Base-by-base conservation (phyloP, 495 filamentous ascomycete species). In the Aspergillus saccharolyticus region DNA sequence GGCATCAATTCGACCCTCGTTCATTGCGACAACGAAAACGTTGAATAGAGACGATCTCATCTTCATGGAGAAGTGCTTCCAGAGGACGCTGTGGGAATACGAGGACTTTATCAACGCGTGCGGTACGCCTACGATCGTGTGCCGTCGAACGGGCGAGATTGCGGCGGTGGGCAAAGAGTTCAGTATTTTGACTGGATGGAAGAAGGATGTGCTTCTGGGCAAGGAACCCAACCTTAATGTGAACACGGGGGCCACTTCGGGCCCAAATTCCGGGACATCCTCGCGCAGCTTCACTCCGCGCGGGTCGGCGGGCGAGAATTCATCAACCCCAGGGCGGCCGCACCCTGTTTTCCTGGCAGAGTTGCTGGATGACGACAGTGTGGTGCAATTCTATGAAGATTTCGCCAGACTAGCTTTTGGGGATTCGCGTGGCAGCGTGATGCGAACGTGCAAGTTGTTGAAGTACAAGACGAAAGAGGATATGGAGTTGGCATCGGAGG, bases 31-130 rank as follows among this genome's bases (percentile, higher is more conserved):
- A 54, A 92, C 88, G 20, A 87, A 86, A 59, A 90, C 86, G 3
- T 75, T 97, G 39, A 91, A 89, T 55, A 78, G 83, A 24, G 84
- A 92, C 64, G 94, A 98, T 67, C 80, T 97, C 18, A 85, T 98
- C 20, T 96, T 97, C 73, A 95, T 94, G 89, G 94, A 98, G 70
- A 92, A 95, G 69, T 92, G 89, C 66, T 90, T 97, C 66, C 94
- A 98, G 68, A 88, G 94, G 42, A 91, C 89, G 1, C 79, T 98
- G 14, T 89, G 86, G 68, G 91, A 95, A 65, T 94, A 96, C 62
- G 89, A 97, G 59, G 90, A 94, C 55, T 92, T 91, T 63, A 89
- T 96, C 79, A 86, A 89, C 55, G 84, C 87, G 48, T 89, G 84
- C 57, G 89, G 89, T 39, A 95, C 91, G 20, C 94, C 94, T 16